phyloP scores from a whole-genome alignment of 345 rosid genomes.

The Pelargonium nanum region DNA sequence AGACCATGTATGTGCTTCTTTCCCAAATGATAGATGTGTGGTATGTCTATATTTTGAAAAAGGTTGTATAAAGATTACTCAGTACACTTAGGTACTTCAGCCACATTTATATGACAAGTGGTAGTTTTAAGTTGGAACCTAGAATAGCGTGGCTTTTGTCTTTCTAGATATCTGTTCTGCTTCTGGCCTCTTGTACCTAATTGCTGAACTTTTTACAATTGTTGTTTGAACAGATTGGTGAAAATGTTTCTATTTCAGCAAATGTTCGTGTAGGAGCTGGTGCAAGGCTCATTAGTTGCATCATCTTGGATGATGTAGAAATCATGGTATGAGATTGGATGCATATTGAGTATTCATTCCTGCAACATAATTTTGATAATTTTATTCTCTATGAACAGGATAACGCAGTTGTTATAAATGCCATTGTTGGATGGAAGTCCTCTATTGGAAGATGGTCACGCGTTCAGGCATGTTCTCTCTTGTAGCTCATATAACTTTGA shows the following conservation, averaged over 20 bases:
- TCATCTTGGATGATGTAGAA: slow-evolving; percentile 66
- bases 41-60: too few relatives aligned
- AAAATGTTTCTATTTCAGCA: slow-evolving; percentile 53
- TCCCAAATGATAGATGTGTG: too few relatives aligned
- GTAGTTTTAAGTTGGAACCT: not conserved
- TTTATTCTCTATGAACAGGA: slow-evolving; percentile 35
- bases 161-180: not conserved
- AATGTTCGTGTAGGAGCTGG: slow-evolving; percentile 62
- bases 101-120: not conserved
- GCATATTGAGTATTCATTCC: not conserved
- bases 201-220: not conserved
- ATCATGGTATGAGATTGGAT: slow-evolving; percentile 31
- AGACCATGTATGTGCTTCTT: not conserved
- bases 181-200: not conserved
- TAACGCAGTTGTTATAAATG: slow-evolving; percentile 60
- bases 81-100: not conserved
- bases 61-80: too few relatives aligned
- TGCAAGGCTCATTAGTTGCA: slow-evolving; percentile 59
- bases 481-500: not conserved
- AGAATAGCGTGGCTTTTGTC: not conserved
- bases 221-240: slow-evolving; percentile 38
- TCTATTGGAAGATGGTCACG: slow-evolving; percentile 76
- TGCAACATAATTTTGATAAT: not conserved
- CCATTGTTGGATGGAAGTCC: slow-evolving; percentile 80
- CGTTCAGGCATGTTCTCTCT: slow-evolving; percentile 46